These are phyloP conservation scores for Rhodotorula sp. DNA, from an alignment of 1,284 basidiomycete genomes.

Conservation along the genomic window DNA sequence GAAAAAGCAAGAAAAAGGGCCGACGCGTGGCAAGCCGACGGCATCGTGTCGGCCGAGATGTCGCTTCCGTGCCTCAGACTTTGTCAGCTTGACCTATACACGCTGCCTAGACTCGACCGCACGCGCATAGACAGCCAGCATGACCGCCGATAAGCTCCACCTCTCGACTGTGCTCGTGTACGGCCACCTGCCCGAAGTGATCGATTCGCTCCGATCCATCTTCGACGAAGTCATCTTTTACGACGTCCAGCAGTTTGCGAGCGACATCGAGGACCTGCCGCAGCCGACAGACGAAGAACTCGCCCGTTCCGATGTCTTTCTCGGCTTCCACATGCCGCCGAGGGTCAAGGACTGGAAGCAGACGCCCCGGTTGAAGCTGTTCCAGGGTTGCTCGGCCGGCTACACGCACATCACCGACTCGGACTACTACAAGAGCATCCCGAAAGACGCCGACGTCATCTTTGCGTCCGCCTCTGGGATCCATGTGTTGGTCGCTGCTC, in stretches of 20 bases:
- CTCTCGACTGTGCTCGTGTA: slow-evolving; percentile 9
- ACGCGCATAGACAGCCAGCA: not conserved
- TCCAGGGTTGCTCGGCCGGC: slow-evolving; percentile 22
- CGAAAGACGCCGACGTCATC: not conserved
- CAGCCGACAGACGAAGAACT: slow-evolving; percentile 17
- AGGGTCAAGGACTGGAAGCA: slow-evolving; percentile 11
- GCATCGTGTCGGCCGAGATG: no score
- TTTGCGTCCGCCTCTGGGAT: slow-evolving; percentile 34
- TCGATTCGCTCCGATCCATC: slow-evolving; percentile 10
- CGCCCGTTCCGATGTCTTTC: slow-evolving; percentile 19
- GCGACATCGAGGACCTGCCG: not conserved
- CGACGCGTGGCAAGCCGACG: no score
- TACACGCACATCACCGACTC: slow-evolving; percentile 22
- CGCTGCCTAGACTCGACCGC: no score
- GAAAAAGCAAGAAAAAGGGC: no score
- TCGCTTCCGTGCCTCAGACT: no score
- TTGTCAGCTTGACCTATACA: no score
- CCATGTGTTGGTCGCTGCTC: slow-evolving; percentile 16
- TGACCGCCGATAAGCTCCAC: slow-evolving; percentile 22
- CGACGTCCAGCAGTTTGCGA: not conserved
- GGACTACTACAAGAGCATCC: slow-evolving; percentile 21
- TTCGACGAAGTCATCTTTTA: slow-evolving; percentile 13
- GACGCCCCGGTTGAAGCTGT: slow-evolving; percentile 29
- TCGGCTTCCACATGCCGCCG: slow-evolving; percentile 21
- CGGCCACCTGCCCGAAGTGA: slow-evolving; percentile 2